Evolutionary conservation across 371 early-diverging fungal species (phyloP).

Genomic region (Mucor indicus): DNA sequence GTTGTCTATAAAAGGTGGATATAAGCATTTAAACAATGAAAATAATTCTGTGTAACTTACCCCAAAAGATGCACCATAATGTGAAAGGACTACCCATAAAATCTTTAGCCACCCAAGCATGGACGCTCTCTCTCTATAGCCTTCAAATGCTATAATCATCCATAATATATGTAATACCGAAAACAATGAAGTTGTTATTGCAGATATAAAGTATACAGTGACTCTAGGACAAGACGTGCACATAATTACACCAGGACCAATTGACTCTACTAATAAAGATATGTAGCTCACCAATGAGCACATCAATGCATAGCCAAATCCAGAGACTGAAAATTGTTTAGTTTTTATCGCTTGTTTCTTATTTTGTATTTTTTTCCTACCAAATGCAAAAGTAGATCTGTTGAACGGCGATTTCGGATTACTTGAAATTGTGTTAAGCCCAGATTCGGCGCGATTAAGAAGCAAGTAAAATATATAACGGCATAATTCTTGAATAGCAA

Average conservation of each 20-base stretch:
- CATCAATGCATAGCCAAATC: slow-evolving; percentile 71
- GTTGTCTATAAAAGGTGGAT: slow-evolving; percentile 31
- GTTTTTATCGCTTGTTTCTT: neutral
- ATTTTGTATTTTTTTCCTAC: slow-evolving; percentile 14
- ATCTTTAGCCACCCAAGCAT: slow-evolving; percentile 26
- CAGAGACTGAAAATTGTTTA: slow-evolving; percentile 36
- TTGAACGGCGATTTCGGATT: slow-evolving; percentile 61
- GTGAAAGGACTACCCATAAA: slow-evolving; percentile 51
- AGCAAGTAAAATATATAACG: slow-evolving; percentile 60
- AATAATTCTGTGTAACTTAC: slow-evolving; percentile 18
- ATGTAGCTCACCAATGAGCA: slow-evolving; percentile 66
- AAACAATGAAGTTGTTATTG: slow-evolving; percentile 66
- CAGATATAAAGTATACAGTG: slow-evolving; percentile 65
- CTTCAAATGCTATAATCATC: slow-evolving; percentile 75
- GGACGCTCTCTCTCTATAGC: slow-evolving; percentile 37
- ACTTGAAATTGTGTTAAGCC: slow-evolving; percentile 53
- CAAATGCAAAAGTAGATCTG: slow-evolving; percentile 58
- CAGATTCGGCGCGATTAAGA: slow-evolving; percentile 56
- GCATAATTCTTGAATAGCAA: slow-evolving; percentile 66
- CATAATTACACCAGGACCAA: slow-evolving; percentile 67
- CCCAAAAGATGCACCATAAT: slow-evolving; percentile 63
- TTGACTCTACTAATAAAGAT: slow-evolving; percentile 58
- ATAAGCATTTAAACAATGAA: neutral
- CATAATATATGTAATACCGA: slow-evolving; percentile 68
- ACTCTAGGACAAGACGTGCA: slow-evolving; percentile 63